Evolutionary conservation across 164 flowering plant genomes (phyloP), one percentile per base, ranked within the genome.

Genomic region (Aristolochia fimbriata): DNA sequence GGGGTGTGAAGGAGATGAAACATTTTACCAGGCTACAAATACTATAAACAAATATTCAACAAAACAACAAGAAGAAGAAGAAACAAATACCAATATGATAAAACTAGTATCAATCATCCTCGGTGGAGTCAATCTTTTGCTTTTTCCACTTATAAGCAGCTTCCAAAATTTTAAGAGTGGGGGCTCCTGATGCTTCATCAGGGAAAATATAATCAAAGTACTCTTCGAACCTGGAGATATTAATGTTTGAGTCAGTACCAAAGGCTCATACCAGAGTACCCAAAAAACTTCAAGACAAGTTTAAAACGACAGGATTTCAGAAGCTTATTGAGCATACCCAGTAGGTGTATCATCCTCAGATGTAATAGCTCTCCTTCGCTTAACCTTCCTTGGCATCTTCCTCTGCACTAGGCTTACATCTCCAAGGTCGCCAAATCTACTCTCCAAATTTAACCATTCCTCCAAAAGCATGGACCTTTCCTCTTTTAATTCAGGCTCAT

Each of bases 401-500:
- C 71, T 64, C 66, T 83, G 85, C 22, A 87, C 96, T 41, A 82
- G 6, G 64, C 72, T 74, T 31, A 77, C 81, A 68, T 92, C 88
- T 41, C 98, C 96, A n/a, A 78, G 66, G 59, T 79, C 81, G 6
- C 93, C 88, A 69, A 81, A 87, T 14, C 77, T 75, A 48, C 65
- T 79, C 76, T 92, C 96, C 76, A 80, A 51, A 54, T 77, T 81
- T 61, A 85, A 48, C 98, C 98, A 92, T 57, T 85, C 93, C 37
- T 89, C 98, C 67, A 92, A 68, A 20, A 89, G 80, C 93, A 89
- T 89, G 21, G 91, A 89, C 50, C 95, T 78, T 60, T 92, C 98
- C 66, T 92, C 98, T 70, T 92, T 92, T 62, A 87, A 69, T 46
- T 92, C 95, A 49, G 98, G 96, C 3, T 86, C 86, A 46, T 84